Base-by-base conservation (phyloP, 208 protist genomes). In the Leishmania arabica region DNA sequence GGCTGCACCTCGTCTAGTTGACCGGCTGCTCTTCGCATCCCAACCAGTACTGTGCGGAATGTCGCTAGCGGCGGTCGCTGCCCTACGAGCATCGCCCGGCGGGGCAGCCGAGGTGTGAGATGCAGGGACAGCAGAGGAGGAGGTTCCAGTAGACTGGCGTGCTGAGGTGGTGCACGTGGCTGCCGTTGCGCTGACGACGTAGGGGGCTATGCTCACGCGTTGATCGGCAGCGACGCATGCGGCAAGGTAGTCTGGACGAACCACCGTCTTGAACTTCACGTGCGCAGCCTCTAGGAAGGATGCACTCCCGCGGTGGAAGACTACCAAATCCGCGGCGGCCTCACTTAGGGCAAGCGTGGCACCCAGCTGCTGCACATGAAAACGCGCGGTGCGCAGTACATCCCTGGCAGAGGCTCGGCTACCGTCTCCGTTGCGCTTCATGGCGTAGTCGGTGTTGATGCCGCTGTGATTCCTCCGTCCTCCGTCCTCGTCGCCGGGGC, bases 271-370 rank as follows among this genome's bases (percentile, higher is more conserved):
- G 77, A 85, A 88, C 40, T 73, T 64, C 24, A 77, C 76, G 11
- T 72, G 77, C 34, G 65, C 47, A 40, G 69, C 83, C 6, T 80
- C 75, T 21, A 95, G 60, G 42, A 91, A 75, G 21, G 88, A 56
- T 1, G 75, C 42, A 66, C 65, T 91, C 62, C 87, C 90, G 69
- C 88, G 75, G 75, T 92, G 80, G 75, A 89, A 90, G 17, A 95
- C 82, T 53, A 95, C 79, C 17, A 95, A 58, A 58, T 92, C 85
- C 1, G 92, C 92, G 6, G 86, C 86, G 5, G 66, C 72, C 17
- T 89, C 89, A 62, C 89, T 93, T 11, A 93, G 62, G 58, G 88
- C 90, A 2, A 95, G 80, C 15, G 84, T 84, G 71, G 85, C 92
- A n/a, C 92, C 92, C n/a, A 95, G 84, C 65, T 85, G 80, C 54